Conservation (phyloP, 2,329 filamentous ascomycete species). For the Botrytis tulipae region DNA sequence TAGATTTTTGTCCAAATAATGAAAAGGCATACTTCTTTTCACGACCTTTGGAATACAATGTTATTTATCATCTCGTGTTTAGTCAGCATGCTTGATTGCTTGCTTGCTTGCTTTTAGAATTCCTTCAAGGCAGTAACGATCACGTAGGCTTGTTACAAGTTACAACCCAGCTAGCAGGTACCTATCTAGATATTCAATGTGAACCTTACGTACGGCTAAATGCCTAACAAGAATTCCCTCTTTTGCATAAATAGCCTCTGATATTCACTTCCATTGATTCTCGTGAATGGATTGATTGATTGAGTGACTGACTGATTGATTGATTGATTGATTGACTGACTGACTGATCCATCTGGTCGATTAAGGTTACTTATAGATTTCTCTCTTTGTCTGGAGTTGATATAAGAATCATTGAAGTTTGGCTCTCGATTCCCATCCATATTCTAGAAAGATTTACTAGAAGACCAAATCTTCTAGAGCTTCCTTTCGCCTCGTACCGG, state of each 20-base stretch:
- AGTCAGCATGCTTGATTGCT: neutral
- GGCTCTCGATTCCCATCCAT: neutral
- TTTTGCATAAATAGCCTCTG: neutral
- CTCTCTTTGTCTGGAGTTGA: neutral
- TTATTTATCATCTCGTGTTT: neutral
- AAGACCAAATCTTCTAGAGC: neutral
- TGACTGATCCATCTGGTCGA: neutral
- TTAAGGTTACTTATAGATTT: neutral
- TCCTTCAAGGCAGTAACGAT: conserved; percentile 14
- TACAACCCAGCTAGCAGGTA: neutral
- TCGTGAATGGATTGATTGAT: neutral
- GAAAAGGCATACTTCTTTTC: conserved; percentile 1
- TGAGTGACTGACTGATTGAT: neutral
- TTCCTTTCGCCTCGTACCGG: neutral
- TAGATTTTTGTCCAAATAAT: neutral
- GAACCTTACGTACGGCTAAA: neutral
- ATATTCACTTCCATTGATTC: neutral
- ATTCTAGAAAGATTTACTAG: neutral
- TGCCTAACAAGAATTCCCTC: neutral
- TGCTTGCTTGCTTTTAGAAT: neutral
- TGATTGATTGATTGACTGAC: neutral
- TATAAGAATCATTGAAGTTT: neutral
- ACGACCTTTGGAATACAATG: neutral
- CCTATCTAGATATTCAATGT: neutral
- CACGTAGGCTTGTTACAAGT: neutral